Evolutionary conservation across 2,329 filamentous ascomycete species (phyloP).

Genomic region (Penicillium brevicompactum): DNA sequence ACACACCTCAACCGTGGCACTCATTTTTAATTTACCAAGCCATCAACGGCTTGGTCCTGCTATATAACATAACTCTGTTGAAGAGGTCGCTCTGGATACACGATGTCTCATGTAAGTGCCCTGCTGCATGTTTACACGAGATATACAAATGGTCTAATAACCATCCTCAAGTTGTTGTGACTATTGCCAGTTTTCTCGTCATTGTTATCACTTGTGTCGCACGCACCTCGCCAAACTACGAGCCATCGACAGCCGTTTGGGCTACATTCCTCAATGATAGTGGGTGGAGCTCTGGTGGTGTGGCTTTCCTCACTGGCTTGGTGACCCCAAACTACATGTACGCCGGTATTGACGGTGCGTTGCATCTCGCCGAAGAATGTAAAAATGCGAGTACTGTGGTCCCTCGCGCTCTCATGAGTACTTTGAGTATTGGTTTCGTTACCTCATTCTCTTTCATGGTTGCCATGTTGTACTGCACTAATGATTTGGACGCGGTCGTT

Average conservation of each 20-base stretch:
- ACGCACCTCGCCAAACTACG: constrained; percentile 12
- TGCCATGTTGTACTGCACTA: constrained; percentile 36
- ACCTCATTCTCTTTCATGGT: constrained; percentile 32
- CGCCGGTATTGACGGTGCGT: constrained; percentile 34
- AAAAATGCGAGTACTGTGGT: constrained; percentile 34
- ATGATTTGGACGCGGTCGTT: not conserved
- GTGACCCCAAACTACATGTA: constrained; percentile 43
- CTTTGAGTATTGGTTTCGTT: constrained; percentile 30
- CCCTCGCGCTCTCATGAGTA: constrained; percentile 35
- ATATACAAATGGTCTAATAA: not conserved
- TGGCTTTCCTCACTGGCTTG: constrained; percentile 45
- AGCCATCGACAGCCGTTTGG: constrained; percentile 25
- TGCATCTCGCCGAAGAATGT: constrained; percentile 42
- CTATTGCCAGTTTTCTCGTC: constrained; percentile 32
- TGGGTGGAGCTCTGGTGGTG: constrained; percentile 37
- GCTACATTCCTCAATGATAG: constrained; percentile 36
- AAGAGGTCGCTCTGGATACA: constrained; percentile 10
- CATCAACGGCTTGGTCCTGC: constrained; percentile 14
- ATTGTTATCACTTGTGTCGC: constrained; percentile 35
- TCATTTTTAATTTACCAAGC: constrained; percentile 17
- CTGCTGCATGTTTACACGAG: not conserved
- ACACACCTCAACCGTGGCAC: constrained; percentile 5
- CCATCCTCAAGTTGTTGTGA: constrained; percentile 20
- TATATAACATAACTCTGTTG: constrained; percentile 7
- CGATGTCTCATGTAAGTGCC: constrained; percentile 2